A percentile compares a stretch with the other conserved stretches of the same genome.
phyloP scores from a whole-genome alignment of 192 early-diverging fungal genomes.

The Coemansia sp. region DNA sequence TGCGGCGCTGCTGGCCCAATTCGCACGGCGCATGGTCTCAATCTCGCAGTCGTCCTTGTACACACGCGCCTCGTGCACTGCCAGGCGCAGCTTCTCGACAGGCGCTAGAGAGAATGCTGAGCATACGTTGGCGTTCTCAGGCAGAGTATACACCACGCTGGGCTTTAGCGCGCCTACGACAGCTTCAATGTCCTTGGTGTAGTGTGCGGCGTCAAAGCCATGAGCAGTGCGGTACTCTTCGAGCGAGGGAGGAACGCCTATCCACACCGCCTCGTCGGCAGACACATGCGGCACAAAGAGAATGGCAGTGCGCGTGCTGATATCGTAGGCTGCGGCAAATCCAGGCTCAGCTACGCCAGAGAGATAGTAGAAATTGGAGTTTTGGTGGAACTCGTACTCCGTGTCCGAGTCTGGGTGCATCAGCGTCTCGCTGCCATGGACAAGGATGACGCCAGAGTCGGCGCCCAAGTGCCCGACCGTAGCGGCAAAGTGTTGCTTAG shows the following conservation, averaged over 20 bases:
- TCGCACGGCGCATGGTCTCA: constrained; percentile 74
- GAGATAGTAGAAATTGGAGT: constrained; percentile 86
- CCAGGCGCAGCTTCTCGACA: constrained; percentile 54
- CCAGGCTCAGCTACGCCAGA: constrained; percentile 78
- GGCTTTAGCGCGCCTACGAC: constrained; percentile 54
- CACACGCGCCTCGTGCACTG: constrained; percentile 77
- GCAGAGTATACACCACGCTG: constrained; percentile 56
- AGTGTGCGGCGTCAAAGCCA: constrained; percentile 72
- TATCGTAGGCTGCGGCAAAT: constrained; percentile 70
- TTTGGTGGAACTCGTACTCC: constrained; percentile 84
- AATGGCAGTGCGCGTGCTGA: constrained; percentile 59
- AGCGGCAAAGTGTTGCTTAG: constrained; percentile 64
- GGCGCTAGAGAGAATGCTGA: background rate
- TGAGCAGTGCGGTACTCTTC: constrained; percentile 60
- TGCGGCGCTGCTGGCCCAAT: constrained; percentile 73
- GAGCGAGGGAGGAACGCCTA: constrained; percentile 66
- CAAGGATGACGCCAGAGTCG: constrained; percentile 62
- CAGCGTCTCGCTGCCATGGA: constrained; percentile 59
- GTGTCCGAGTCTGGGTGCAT: constrained; percentile 73
- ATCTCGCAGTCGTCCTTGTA: constrained; percentile 80
- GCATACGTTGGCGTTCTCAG: constrained; percentile 13
- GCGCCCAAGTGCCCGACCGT: constrained; percentile 62
- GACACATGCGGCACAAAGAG: constrained; percentile 70
- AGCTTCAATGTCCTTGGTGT: constrained; percentile 57
- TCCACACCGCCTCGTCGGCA: constrained; percentile 78